Evolutionary conservation across 2,329 filamentous ascomycete genomes (phyloP), one percentile per base, ranked within the genome.

Genomic region (Curvularia lunata): DNA sequence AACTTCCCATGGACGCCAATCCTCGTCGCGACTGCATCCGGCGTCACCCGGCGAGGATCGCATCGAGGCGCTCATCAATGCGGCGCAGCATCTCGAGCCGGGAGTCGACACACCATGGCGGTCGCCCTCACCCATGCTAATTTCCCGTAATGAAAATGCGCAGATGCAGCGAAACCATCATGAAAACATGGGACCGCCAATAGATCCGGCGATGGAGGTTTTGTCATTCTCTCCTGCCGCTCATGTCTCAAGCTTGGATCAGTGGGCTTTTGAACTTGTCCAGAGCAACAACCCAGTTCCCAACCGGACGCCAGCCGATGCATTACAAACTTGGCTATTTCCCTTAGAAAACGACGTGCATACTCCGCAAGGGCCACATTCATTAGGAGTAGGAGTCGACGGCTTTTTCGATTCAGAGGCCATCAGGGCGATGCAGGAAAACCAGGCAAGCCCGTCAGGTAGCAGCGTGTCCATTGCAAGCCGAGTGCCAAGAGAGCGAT

Each of bases 61-160:
- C n/a, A 64, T 76, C 59, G 74, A 76, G 61, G 73, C 74, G 12
- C 71, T 76, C 32, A 73, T 76, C 61, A 76, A 76, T 48, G 74
- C 74, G 41, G 74, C 74, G 18, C 73, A 75, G 51, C 71, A 74
- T 41, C 70, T 76, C 19, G 74, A 74, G 48, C 73, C 74, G 9
- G 59, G 67, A 7, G 52, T 62, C 47, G 71, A 76, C 47, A 66
- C 74, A 18, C 64, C 74, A 25, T 76, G 74, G 74, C 69, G 69
- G 37, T 74, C 74, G 5, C 74, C 72, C 19, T 75, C 71, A 28
- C 72, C 71, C 18, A 65, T 66, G 60, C 67, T 71, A 43, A 72
- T 71, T 47, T 60, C 66, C 6, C 65, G 66, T 8, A 46, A 63
- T 30, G 69, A 69, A 30, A 61, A 66, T 58, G 62, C 62, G 16